A percentile compares a stretch with the other conserved stretches of the same genome.
These are phyloP conservation scores for Hypoxylon lienhwacheense DNA, from an alignment of 495 filamentous ascomycete species.

Conservation along the genomic window DNA sequence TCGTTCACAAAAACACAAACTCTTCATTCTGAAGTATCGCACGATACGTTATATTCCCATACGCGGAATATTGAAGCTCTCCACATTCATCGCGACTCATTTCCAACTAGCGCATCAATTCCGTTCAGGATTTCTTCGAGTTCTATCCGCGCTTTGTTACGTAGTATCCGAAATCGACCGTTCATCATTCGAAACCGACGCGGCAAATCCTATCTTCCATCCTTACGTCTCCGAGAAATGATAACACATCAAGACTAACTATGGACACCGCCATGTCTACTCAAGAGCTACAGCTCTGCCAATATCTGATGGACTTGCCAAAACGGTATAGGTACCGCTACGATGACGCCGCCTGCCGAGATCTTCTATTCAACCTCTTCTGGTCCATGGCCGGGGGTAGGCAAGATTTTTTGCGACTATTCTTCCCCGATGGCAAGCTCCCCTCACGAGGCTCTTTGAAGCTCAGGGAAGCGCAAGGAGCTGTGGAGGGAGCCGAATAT, in stretches of 20 bases:
- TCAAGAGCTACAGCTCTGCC: constrained; percentile 78
- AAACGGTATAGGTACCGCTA: constrained; percentile 70
- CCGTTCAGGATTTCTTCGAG: constrained; percentile 1
- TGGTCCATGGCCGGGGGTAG: constrained; percentile 76
- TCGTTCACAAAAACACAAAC: neutral
- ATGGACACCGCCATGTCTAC: constrained; percentile 61
- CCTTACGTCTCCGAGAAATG: constrained; percentile 19
- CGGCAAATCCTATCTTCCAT: constrained; percentile 1
- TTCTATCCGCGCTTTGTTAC: neutral
- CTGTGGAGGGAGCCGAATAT: constrained; percentile 90
- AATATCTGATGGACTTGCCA: constrained; percentile 72
- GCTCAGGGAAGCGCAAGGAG: constrained; percentile 83
- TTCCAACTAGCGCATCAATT: neutral
- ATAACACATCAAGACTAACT: constrained; percentile 17
- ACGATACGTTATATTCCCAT: neutral
- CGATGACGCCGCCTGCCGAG: constrained; percentile 63
- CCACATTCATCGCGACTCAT: constrained; percentile 19
- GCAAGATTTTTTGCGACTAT: constrained; percentile 67
- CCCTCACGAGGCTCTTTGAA: constrained; percentile 66
- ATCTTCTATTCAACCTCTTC: constrained; percentile 78
- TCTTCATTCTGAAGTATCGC: neutral
- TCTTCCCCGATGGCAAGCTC: constrained; percentile 75
- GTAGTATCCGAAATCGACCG: neutral
- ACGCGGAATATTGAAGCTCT: too few relatives aligned
- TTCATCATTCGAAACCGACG: neutral